These are phyloP conservation scores for Diutina catenulata DNA, from an alignment of 1,139 yeast genomes.

Conservation along the genomic window DNA sequence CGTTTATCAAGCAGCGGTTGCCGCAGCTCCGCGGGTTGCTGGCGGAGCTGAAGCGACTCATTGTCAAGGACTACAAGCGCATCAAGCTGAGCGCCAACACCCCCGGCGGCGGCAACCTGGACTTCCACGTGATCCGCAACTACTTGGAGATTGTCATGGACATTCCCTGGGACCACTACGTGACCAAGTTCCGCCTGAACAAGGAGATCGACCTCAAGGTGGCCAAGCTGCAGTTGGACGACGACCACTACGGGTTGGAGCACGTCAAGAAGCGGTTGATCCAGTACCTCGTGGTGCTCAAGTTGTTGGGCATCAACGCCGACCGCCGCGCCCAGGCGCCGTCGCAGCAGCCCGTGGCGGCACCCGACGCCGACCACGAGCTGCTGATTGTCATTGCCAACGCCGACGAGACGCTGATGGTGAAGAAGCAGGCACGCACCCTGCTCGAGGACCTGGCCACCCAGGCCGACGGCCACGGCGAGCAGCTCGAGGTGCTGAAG, in stretches of 20 bases:
- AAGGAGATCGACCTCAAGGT: conserved; percentile 37
- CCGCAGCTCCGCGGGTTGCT: conserved; percentile 24
- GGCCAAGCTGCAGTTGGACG: conserved; percentile 55
- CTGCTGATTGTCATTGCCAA: conserved; percentile 24
- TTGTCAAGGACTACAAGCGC: conserved; percentile 52
- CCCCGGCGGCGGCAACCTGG: conserved; percentile 52
- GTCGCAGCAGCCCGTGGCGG: background rate
- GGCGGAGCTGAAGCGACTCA: conserved; percentile 44
- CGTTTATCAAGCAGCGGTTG: conserved; percentile 36
- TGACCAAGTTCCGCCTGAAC: conserved; percentile 27
- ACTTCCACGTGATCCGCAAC: conserved; percentile 60
- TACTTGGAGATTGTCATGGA: conserved; percentile 63
- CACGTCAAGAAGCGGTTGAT: conserved; percentile 65
- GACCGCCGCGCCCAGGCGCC: background rate
- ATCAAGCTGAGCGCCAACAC: conserved; percentile 19
- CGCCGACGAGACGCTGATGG: conserved; percentile 22
- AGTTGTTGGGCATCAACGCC: conserved; percentile 2
- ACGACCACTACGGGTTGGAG: conserved; percentile 76
- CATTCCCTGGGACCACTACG: conserved; percentile 45
- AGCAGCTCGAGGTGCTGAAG: conserved; percentile 19
- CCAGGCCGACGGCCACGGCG: conserved; percentile 6
- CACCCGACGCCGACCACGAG: conserved; percentile 5
- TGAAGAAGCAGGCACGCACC: conserved; percentile 18
- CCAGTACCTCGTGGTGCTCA: conserved; percentile 1
- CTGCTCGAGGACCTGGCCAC: conserved; percentile 15